Base-by-base conservation (phyloP, 2,329 filamentous ascomycete genomes). In the Rutstroemia sp. region DNA sequence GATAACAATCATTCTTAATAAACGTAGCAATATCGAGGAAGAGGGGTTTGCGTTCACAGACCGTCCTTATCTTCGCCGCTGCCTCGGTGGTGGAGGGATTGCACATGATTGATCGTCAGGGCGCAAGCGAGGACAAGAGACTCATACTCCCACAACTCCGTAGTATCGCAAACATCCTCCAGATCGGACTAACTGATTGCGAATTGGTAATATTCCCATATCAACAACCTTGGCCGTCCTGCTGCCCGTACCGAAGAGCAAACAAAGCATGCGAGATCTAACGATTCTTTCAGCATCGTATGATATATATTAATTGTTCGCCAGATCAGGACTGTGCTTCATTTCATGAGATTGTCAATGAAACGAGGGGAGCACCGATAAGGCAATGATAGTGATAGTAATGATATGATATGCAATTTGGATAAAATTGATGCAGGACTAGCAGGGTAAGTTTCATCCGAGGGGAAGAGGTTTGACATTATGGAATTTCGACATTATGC, bases 401-500 rank as follows among this genome's bases (percentile, higher is more conserved):
- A 14, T 45, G 42, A 14, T 45, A 23, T 45, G 44, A 18, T 46
- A 23, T 52, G 38, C 38, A 38, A 54, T 54, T 49, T 48, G 52
- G 34, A 54, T 54, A 54, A 54, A 54, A 49, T 49, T 37, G 45
- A 54, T 49, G 52, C 37, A 44, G 42, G 45, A 42, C 44, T 54
- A 47, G 30, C 37, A 42, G n/a, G 45, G 46, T 54, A 46, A 14
- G 12, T 14, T 25, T 30, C 44, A 54, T 19, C 10, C 9, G 21
- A 25, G 16, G 23, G 5, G 25, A 16, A 44, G 39, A 41, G 14
- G 41, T 44, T 44, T 18, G 27, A 9, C 30, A 34, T 34, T 34
- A 34, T 34, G 30, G 30, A 34, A 34, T 34, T 34, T 34, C 10
- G 30, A 34, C 30, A 34, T 14, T 12, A 34, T 34, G 30, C 10